Evolutionary conservation across 2,329 filamentous ascomycete species (phyloP).

Genomic region (Macrophomina tecta): DNA sequence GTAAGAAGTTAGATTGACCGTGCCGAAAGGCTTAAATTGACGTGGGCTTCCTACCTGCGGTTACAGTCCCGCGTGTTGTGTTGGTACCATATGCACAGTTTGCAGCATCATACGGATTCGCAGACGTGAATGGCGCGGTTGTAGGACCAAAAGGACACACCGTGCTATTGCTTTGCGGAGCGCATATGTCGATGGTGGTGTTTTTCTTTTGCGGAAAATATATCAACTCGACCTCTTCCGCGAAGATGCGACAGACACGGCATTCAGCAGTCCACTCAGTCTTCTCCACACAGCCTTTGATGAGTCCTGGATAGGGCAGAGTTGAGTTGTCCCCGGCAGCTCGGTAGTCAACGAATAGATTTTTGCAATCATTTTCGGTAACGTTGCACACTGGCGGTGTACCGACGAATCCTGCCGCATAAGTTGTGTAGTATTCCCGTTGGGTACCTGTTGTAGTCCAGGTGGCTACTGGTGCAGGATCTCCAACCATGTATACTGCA

Average conservation of each 20-base stretch:
- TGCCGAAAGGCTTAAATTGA: background rate
- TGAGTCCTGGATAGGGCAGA: background rate
- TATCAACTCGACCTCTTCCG: slow-evolving; percentile 14
- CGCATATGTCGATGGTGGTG: slow-evolving; percentile 6
- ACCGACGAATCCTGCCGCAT: background rate
- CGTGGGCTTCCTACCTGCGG: background rate
- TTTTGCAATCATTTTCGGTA: slow-evolving; percentile 3
- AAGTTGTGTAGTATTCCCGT: background rate
- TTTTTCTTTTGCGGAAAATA: slow-evolving; percentile 13
- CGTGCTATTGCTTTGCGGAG: background rate
- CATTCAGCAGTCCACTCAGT: slow-evolving; percentile 1
- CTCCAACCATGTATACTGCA: slow-evolving; percentile 7
- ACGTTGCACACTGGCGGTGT: slow-evolving; percentile 6
- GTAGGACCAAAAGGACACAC: slow-evolving; percentile 16
- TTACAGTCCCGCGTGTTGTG: background rate
- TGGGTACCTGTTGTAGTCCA: background rate
- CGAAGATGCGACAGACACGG: background rate
- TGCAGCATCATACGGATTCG: slow-evolving; percentile 13
- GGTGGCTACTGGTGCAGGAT: slow-evolving; percentile 4
- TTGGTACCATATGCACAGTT: slow-evolving; percentile 21
- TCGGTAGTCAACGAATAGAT: background rate
- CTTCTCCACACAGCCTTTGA: slow-evolving; percentile 1
- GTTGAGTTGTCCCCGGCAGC: background rate
- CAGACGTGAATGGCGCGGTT: slow-evolving; percentile 13
- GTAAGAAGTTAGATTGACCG: background rate